A percentile compares a stretch with the other conserved stretches of the same genome.
Conservation (phyloP, 2,329 filamentous ascomycete genomes). For the Leptographium flavum region DNA sequence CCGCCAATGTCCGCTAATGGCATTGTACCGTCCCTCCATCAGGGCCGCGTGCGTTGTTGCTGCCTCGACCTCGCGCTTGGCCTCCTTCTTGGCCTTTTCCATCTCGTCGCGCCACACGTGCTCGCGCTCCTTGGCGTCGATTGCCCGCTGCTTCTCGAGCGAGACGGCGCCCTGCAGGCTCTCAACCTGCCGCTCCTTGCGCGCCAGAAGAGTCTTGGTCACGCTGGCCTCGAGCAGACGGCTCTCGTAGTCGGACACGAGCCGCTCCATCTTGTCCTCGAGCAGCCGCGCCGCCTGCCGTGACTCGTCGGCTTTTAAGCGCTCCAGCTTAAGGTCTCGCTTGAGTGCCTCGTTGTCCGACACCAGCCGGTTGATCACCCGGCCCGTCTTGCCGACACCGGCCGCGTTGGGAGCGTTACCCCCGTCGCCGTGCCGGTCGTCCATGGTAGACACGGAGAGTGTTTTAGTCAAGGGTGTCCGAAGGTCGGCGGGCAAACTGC, state of each 20-base stretch:
- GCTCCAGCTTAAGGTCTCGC: conserved; percentile 55
- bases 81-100: conserved; percentile 44
- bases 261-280: conserved; percentile 57
- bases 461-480: background rate
- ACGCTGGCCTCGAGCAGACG: conserved; percentile 55
- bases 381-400: conserved; percentile 57
- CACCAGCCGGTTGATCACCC: conserved; percentile 69
- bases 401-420: conserved; percentile 43
- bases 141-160: conserved; percentile 46
- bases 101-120: conserved; percentile 47
- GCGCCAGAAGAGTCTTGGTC: conserved; percentile 54
- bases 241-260: conserved; percentile 54
- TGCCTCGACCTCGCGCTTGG: conserved; percentile 49
- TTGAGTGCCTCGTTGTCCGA: conserved; percentile 68
- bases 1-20: conserved; percentile 51
- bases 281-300: conserved; percentile 51
- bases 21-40: conserved; percentile 56
- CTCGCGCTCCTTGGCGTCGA: conserved; percentile 45
- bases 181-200: conserved; percentile 63
- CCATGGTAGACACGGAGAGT: background rate
- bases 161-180: conserved; percentile 51
- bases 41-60: conserved; percentile 50
- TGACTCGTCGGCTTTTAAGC: conserved; percentile 53
- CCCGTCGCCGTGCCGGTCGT: conserved; percentile 16
- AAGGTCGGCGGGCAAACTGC: conserved; percentile 4